phyloP scores from a whole-genome alignment of 2,329 filamentous ascomycete species.

The Didymella glomerata region DNA sequence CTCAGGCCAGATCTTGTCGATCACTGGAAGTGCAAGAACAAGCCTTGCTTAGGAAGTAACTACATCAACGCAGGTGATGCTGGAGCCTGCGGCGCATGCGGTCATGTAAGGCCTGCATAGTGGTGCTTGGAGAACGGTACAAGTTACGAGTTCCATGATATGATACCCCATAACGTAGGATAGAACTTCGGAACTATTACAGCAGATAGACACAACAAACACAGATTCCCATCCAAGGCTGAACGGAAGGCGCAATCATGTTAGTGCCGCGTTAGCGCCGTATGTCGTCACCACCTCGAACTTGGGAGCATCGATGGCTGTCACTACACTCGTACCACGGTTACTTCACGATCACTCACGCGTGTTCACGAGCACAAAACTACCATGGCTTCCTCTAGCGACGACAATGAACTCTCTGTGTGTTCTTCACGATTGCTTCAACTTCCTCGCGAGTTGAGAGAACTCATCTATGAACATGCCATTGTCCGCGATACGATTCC shows the following conservation, averaged over 20 bases:
- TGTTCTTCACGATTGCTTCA: not conserved
- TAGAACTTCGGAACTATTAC: not conserved
- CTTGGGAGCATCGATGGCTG: not conserved
- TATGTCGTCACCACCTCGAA: conserved; percentile 6
- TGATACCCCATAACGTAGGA: not conserved
- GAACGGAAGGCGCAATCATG: not conserved
- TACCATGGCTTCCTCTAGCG: not conserved
- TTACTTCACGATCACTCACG: not conserved
- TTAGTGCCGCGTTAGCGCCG: conserved; percentile 10
- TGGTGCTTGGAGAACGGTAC: not conserved
- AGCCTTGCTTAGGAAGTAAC: conserved; percentile 61
- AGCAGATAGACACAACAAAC: not conserved
- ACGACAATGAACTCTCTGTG: not conserved
- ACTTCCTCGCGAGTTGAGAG: conserved; percentile 34
- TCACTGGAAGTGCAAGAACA: conserved; percentile 71
- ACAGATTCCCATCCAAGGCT: not conserved
- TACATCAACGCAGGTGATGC: conserved; percentile 77
- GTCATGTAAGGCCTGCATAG: conserved; percentile 36
- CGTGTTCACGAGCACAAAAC: not conserved
- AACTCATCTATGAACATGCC: conserved; percentile 32
- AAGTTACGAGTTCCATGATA: not conserved
- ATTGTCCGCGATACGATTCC: conserved; percentile 29
- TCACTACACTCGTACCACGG: conserved; percentile 1
- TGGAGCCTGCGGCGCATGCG: conserved; percentile 75
- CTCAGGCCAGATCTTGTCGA: conserved; percentile 63